Evolutionary conservation across 495 filamentous ascomycete genomes (phyloP).

Genomic region (Podospora bellae-mahoneyi): DNA sequence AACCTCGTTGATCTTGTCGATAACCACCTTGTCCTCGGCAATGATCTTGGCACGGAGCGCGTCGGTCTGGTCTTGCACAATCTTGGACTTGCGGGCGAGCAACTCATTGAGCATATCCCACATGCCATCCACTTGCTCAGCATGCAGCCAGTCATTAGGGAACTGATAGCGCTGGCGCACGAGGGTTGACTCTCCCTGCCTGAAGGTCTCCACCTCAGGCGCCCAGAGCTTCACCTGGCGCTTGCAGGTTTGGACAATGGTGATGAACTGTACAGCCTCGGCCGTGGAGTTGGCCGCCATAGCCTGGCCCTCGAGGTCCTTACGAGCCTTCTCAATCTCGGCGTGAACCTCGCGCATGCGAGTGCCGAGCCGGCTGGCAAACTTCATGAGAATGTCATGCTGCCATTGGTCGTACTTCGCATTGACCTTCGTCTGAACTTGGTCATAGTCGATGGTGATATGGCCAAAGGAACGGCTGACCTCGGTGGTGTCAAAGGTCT

Average conservation of each 20-base stretch:
- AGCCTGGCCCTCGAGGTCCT: conserved; percentile 84
- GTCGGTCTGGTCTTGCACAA: conserved; percentile 93
- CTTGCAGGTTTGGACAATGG: conserved; percentile 92
- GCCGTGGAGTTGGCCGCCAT: conserved; percentile 90
- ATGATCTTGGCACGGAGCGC: conserved; percentile 92
- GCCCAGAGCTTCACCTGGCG: conserved; percentile 90
- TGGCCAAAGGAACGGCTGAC: conserved; percentile 87
- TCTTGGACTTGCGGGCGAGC: conserved; percentile 81
- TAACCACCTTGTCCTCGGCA: conserved; percentile 88
- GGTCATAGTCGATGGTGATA: conserved; percentile 92
- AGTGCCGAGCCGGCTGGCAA: conserved; percentile 82
- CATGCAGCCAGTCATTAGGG: conserved; percentile 85
- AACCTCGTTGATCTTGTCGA: conserved; percentile 79
- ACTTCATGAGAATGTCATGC: conserved; percentile 90
- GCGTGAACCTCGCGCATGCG: conserved; percentile 85
- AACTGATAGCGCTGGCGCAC: conserved; percentile 89
- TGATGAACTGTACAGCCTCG: conserved; percentile 97
- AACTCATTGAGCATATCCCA: conserved; percentile 90
- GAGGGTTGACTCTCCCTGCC: conserved; percentile 88
- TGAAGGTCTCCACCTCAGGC: conserved; percentile 90
- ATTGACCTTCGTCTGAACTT: conserved; percentile 96
- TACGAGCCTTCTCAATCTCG: conserved; percentile 81
- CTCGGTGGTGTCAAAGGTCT: conserved; percentile 94
- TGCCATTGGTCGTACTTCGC: conserved; percentile 99
- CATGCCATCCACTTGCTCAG: conserved; percentile 89